Base-by-base conservation (phyloP, 2,329 filamentous ascomycete genomes). In the Alternaria conjuncta region DNA sequence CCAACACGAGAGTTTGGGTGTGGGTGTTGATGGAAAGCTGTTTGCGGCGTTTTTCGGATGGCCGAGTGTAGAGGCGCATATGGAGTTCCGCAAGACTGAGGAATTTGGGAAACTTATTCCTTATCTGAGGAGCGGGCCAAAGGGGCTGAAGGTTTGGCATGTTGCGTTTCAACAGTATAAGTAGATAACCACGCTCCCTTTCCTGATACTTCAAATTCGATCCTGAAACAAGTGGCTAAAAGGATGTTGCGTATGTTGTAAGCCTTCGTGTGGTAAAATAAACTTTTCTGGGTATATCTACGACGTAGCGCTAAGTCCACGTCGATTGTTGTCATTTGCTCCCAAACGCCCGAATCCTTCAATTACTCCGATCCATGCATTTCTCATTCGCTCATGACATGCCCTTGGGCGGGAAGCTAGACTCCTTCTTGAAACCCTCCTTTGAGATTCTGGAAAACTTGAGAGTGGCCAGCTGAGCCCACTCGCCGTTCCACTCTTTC, bases 401-500 rank as follows among this genome's bases (percentile, higher is more conserved):
- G 21, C 78, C 78, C 58, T 83, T 82, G 0, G 93, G 93, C 20
- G 94, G 95, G 75, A 97, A 97, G 64, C 85, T 90, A 23, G 92
- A 91, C n/a, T 88, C 82, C 72, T 89, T 87, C 66, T 89, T 85
- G 12, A 79, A 82, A 5, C 93, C 93, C 28, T 86, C 84, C 60
- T 86, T 88, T 5, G 87, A 86, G 60, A 97, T 84, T 65, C 93
- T 89, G 64, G 93, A 85, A 86, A 94, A 98, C 63, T 89, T 88
- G 69, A 97, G 79, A 9, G 87, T 90, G 32, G 89, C 88, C 66
- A 97, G 85, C 72, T 91, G 90, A 9, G 92, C 86, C 95, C 95
- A 98, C 25, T 92, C 87, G 5, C 92, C 92, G 68, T 93, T 91
- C 93, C 94, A 98, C 21, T 85, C 84, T 66, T 88, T 86, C 44